Evolutionary conservation across 2,329 filamentous ascomycete genomes (phyloP).

Genomic region (Cladosporium sphaerospermum): DNA sequence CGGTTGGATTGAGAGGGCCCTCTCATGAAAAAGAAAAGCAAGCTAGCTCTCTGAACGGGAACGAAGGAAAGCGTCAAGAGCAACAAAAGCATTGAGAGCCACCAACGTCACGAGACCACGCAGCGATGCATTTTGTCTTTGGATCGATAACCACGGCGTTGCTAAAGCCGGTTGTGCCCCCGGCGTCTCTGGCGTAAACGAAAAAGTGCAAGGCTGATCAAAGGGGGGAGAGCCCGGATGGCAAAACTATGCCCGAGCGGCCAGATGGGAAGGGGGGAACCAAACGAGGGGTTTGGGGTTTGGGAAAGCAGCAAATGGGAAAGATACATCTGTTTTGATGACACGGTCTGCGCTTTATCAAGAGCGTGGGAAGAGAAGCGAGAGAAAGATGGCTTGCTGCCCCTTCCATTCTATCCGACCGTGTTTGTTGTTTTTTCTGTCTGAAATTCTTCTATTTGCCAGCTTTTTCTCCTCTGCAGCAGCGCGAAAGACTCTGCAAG

Average conservation of each 20-base stretch:
- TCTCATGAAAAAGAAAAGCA: too few species aligned
- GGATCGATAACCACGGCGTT: constrained; percentile 12
- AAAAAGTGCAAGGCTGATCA: constrained; percentile 1
- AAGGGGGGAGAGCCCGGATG: not conserved
- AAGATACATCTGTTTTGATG: constrained; percentile 10
- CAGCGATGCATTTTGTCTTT: constrained; percentile 13
- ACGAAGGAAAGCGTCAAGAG: not conserved
- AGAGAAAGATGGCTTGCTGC: constrained; percentile 1
- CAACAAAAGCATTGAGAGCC: constrained; percentile 7
- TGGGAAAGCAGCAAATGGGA: constrained; percentile 5
- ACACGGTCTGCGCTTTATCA: constrained; percentile 2
- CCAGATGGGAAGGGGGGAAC: not conserved
- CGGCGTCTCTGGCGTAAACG: constrained; percentile 2
- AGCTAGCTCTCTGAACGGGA: constrained; percentile 2
- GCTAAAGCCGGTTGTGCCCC: constrained; percentile 4
- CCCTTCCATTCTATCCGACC: not conserved
- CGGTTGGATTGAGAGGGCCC: constrained; percentile 68
- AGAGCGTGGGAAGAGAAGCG: not conserved
- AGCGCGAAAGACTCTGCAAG: too few species aligned
- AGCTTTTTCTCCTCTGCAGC: not conserved
- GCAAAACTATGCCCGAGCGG: not conserved
- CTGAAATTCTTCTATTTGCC: not conserved
- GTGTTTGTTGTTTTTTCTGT: not conserved
- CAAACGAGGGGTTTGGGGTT: not conserved
- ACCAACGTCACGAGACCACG: constrained; percentile 10